Conservation (phyloP, 2,329 filamentous ascomycete genomes). For the Fusarium guadeloupense region DNA sequence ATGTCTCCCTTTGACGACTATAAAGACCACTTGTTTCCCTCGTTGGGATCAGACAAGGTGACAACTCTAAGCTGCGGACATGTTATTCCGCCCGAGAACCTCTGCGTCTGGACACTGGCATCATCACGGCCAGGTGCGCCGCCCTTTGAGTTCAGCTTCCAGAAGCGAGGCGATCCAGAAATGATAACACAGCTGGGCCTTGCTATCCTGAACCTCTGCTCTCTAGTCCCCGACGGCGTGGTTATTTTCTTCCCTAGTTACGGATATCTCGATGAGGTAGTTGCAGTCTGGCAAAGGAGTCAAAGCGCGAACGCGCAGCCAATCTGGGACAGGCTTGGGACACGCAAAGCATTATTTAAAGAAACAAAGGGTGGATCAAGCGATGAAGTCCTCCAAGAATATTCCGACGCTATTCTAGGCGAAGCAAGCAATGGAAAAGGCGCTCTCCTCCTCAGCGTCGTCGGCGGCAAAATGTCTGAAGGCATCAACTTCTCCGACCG, state of each 20-base stretch:
- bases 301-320: conserved; percentile 45
- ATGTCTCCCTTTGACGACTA: conserved; percentile 98
- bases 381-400: conserved; percentile 78
- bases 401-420: conserved; percentile 73
- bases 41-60: conserved; percentile 69
- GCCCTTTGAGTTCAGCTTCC: conserved; percentile 88
- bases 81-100: conserved; percentile 84
- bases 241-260: conserved; percentile 98
- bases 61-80: conserved; percentile 92
- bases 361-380: conserved; percentile 64
- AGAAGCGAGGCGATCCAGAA: conserved; percentile 72
- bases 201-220: conserved; percentile 75
- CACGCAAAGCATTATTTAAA: conserved; percentile 70
- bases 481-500: conserved; percentile 97
- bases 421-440: conserved; percentile 58
- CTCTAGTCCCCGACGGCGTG: conserved; percentile 83
- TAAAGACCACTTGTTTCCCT: conserved; percentile 83
- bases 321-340: conserved; percentile 67
- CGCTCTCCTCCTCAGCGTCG: conserved; percentile 85
- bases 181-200: conserved; percentile 80
- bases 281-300: conserved; percentile 66
- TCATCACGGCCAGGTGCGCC: conserved; percentile 52
- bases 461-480: conserved; percentile 94
- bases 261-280: conserved; percentile 82
- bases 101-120: conserved; percentile 79